phyloP scores from a whole-genome alignment of 495 filamentous ascomycete genomes.

The Penicillium canariense region DNA sequence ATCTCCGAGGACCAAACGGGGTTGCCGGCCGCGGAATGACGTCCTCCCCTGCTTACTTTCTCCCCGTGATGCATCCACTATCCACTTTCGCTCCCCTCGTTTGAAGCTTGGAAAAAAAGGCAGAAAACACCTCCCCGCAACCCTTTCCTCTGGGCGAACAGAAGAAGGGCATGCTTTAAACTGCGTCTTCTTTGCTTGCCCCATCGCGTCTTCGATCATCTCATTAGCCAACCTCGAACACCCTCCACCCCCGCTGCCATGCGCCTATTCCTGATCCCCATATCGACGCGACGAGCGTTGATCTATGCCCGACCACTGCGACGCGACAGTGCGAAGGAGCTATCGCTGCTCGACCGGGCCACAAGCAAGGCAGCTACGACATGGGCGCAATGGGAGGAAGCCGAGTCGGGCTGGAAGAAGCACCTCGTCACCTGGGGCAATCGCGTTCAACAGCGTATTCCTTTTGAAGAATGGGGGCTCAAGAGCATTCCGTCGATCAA shows the following conservation, averaged over 20 bases:
- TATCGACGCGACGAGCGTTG: conserved; percentile 86
- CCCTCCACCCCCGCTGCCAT: conserved; percentile 47
- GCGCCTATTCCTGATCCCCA: conserved; percentile 93
- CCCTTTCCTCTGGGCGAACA: neutral
- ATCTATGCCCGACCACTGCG: conserved; percentile 83
- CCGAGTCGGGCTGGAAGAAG: conserved; percentile 83
- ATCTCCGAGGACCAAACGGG: conserved; percentile 8
- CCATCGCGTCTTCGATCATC: neutral
- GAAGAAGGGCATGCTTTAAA: neutral
- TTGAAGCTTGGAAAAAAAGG: neutral
- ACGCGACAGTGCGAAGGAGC: conserved; percentile 44
- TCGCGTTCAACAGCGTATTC: conserved; percentile 76
- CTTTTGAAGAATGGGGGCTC: conserved; percentile 95
- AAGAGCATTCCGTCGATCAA: conserved; percentile 90
- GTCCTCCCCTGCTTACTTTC: conserved; percentile 21
- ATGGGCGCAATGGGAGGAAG: conserved; percentile 86
- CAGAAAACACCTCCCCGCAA: neutral
- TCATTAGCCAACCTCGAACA: neutral
- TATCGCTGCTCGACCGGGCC: conserved; percentile 58
- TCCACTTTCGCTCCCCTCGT: neutral
- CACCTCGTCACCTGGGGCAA: conserved; percentile 83
- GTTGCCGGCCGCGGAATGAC: conserved; percentile 33
- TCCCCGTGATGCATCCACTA: neutral
- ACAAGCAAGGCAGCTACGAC: conserved; percentile 66
- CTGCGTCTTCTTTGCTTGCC: neutral